These are phyloP conservation scores for Phaeotremella fagi DNA, from an alignment of 768 basidiomycete genomes.

Conservation along the genomic window DNA sequence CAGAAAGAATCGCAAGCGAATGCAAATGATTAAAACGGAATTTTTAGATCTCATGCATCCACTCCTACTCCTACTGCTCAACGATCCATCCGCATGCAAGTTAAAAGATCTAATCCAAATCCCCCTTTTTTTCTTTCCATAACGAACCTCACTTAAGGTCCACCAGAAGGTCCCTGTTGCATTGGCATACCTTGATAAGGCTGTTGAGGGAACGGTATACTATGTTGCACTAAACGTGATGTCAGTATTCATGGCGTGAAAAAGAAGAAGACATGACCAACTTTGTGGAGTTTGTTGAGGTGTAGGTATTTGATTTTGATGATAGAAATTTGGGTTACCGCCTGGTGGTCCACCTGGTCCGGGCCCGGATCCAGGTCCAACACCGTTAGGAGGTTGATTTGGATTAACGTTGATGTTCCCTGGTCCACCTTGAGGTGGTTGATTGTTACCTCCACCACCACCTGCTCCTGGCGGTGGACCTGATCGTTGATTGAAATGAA, in stretches of 20 bases:
- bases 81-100: not conserved
- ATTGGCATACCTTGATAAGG: conserved; percentile 7
- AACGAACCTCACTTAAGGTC: not conserved
- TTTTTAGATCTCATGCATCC: too few species aligned
- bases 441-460: not conserved
- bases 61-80: not conserved
- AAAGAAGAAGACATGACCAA: conserved; percentile 10
- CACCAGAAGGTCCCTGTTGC: not conserved
- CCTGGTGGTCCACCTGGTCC: not conserved
- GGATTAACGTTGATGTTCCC: too few species aligned
- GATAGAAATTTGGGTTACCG: conserved; percentile 1
- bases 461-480: conserved; percentile 7
- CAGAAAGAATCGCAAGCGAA: too few species aligned
- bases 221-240: conserved; percentile 17
- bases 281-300: conserved; percentile 41
- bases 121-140: not conserved
- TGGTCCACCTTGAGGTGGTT: not conserved
- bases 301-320: conserved; percentile 10
- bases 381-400: too few species aligned
- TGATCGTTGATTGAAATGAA: too few species aligned
- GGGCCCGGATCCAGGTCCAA: conserved; percentile 1
- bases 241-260: not conserved
- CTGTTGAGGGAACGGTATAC: conserved; percentile 19
- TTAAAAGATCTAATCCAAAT: not conserved
- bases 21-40: too few species aligned